phyloP scores from a whole-genome alignment of 75 land plant genomes.

The Isoetes taiwanensis region DNA sequence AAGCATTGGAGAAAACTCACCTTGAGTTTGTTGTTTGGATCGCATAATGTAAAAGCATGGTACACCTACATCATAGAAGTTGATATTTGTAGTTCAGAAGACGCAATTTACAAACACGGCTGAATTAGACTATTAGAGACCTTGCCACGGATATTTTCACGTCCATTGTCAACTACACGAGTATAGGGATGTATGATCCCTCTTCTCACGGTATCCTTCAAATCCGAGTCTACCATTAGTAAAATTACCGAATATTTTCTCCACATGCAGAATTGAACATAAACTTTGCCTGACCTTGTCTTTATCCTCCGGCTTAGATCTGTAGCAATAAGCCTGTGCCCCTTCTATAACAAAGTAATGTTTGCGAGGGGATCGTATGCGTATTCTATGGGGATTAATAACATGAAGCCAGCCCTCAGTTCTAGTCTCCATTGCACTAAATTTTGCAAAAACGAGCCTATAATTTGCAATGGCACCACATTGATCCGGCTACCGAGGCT shows the following conservation, averaged over 20 bases:
- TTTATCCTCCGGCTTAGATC: slow-evolving; percentile 25
- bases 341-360: slow-evolving; percentile 51
- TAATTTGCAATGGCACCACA: no score
- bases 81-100: no score
- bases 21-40: not conserved
- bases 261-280: not conserved
- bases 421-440: no score
- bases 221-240: not conserved
- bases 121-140: slow-evolving; percentile 26
- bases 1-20: no score
- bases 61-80: not conserved
- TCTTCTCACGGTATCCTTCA: slow-evolving; percentile 62
- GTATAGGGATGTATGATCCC: slow-evolving; percentile 62
- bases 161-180: slow-evolving; percentile 68
- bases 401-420: slow-evolving; percentile 79
- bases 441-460: no score
- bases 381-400: slow-evolving; percentile 40
- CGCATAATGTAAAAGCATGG: slow-evolving; percentile 1
- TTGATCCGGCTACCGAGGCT: no score
- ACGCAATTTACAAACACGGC: no score
- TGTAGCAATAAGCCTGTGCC: slow-evolving; percentile 40
- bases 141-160: slow-evolving; percentile 46
- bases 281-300: slow-evolving; percentile 22
- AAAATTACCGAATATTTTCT: not conserved
- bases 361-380: slow-evolving; percentile 45